Conservation (phyloP, 139 green algal genomes). For the Coelastrella sp. region DNA sequence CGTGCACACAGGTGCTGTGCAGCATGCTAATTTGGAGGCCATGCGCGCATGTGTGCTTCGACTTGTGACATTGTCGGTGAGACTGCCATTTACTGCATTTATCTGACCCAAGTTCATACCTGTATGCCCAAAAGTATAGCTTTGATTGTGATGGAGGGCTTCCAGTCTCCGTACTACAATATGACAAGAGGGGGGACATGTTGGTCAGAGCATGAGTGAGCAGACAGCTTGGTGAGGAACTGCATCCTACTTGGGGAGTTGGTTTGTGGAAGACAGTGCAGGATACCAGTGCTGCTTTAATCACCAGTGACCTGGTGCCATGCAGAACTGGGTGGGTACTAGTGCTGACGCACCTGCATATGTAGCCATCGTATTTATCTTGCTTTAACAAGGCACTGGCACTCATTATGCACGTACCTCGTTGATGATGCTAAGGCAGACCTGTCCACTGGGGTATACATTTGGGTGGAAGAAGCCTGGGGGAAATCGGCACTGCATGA, state of each 20-base stretch:
- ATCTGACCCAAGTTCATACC: constrained; percentile 58
- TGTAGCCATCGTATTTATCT: not conserved
- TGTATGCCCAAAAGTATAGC: constrained; percentile 97
- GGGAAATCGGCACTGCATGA: constrained; percentile 89
- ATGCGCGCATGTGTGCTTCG: too few species aligned
- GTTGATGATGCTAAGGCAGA: constrained; percentile 98
- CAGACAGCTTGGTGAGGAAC: not conserved
- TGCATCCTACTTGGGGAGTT: not conserved
- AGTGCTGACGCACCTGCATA: not conserved
- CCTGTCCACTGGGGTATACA: constrained; percentile 96
- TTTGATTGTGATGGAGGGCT: constrained; percentile 97
- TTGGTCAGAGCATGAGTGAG: not conserved
- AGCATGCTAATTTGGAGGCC: too few species aligned
- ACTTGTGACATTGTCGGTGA: too few species aligned
- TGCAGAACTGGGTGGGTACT: not conserved
- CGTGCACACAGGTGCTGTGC: too few species aligned
- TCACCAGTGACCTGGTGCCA: too few species aligned
- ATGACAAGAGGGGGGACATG: not conserved
- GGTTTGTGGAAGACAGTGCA: not conserved
- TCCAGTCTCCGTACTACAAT: constrained; percentile 89
- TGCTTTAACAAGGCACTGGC: not conserved
- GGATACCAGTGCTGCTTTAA: too few species aligned
- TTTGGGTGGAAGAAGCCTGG: constrained; percentile 95
- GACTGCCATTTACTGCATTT: too few species aligned
- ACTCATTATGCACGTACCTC: constrained; percentile 84